Evolutionary conservation across 2,329 filamentous ascomycete genomes (phyloP).

Genomic region (Alternaria postmessia): DNA sequence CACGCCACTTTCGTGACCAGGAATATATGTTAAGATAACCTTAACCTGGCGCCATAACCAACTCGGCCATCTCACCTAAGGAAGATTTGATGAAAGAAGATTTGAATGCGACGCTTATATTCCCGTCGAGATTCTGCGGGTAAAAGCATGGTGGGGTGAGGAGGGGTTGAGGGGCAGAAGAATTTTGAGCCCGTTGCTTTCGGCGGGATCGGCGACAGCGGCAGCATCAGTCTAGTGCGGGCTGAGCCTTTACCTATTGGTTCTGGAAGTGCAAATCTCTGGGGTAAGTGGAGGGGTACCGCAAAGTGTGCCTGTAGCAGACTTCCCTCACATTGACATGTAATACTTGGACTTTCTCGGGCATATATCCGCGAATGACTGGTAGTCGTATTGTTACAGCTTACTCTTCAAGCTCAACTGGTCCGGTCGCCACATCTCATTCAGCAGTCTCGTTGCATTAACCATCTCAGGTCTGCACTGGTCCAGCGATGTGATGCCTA

Average conservation of each 20-base stretch:
- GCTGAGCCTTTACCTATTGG: not conserved
- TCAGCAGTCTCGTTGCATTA: conserved; percentile 54
- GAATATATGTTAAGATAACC: conserved; percentile 36
- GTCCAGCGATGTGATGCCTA: conserved; percentile 68
- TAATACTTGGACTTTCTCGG: not conserved
- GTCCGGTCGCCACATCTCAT: conserved; percentile 48
- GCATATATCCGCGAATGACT: not conserved
- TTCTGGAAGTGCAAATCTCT: not conserved
- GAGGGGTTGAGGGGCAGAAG: not conserved
- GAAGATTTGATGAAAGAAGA: not conserved
- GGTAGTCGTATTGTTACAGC: conserved; percentile 22
- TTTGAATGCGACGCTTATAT: no score
- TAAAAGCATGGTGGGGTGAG: not conserved
- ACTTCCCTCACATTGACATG: not conserved
- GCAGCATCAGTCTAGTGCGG: not conserved
- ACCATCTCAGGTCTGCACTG: conserved; percentile 69
- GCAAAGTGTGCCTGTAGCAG: not conserved
- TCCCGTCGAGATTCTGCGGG: fast-evolving
- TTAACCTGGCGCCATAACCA: conserved; percentile 48
- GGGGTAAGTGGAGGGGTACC: not conserved
- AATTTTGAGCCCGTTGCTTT: not conserved
- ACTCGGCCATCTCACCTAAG: conserved; percentile 22
- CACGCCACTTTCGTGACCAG: conserved; percentile 53
- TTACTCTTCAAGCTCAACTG: conserved; percentile 31
- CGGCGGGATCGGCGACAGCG: not conserved